Evolutionary conservation across 495 filamentous ascomycete genomes (phyloP), one percentile per base, ranked within the genome.

Genomic region (Talaromyces ruber): DNA sequence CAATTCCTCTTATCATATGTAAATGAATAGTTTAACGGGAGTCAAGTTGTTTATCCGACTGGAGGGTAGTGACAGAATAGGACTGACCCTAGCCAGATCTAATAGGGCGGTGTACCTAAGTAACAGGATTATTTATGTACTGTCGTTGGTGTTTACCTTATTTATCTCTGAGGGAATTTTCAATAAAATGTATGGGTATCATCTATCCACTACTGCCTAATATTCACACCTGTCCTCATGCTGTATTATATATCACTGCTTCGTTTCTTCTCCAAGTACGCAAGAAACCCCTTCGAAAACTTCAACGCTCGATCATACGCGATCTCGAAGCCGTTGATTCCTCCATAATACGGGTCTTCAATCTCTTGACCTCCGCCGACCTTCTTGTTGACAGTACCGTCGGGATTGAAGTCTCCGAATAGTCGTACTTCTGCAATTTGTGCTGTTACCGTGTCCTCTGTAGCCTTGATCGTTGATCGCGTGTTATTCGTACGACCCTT

Each of bases 311-410:
- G 94, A 71, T 93, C 84, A 71, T 89, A 96, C 29, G 92, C 91
- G 67, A 83, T 84, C 64, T 91, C 87, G 68, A 98, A 98, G 5
- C 91, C 92, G 62, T 91, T 81, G 4, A 77, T 79, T 6, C 83
- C 92, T 8, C 90, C 91, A 75, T 98, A 97, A 69, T 98, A 98
- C 8, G 94, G 94, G 69, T 98, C 94, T 63, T 82, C 76, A n/a
- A 97, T 86, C 45, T 86, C 82, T 68, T 94, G 86, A 34, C 88
- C 88, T 1, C 81, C 82, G 11, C 82, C 87, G 30, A 86, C 80
- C 64, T 78, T 92, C 67, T 93, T 91, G 63, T 82, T 77, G 58
- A 97, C 79, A 63, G 82, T 79, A 51, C 92, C 86, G 52, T 86
- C 86, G 1, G 67, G 59, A 0, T 86, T 86, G 72, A 88, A 96